Conservation (phyloP, 306 rosid genomes). For the Acacia acuminata region DNA sequence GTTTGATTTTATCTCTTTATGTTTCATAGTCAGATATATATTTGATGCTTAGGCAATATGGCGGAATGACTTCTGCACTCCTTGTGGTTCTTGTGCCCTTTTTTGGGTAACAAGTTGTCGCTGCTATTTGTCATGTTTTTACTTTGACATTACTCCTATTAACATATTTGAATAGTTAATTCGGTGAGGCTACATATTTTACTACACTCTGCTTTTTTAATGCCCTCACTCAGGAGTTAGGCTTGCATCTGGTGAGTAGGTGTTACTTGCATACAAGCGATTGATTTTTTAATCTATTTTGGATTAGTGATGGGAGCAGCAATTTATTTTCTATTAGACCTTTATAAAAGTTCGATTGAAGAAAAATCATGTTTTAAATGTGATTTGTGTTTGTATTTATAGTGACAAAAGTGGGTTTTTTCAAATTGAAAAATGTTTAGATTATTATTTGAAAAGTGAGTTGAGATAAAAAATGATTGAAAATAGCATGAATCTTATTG, state of each 20-base stretch:
- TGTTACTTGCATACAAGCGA: conserved; percentile 5
- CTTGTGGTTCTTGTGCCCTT: not conserved
- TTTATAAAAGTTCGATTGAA: too few species aligned
- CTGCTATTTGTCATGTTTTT: conserved; percentile 10
- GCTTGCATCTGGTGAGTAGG: not conserved
- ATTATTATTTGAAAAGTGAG: too few species aligned
- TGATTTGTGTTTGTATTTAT: too few species aligned
- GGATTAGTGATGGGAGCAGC: too few species aligned
- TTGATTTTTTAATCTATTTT: not conserved
- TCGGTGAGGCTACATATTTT: conserved; percentile 11
- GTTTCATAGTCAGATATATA: not conserved
- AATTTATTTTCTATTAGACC: too few species aligned
- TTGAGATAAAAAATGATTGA: too few species aligned
- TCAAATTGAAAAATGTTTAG: too few species aligned
- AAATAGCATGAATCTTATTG: too few species aligned
- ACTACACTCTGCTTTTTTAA: not conserved
- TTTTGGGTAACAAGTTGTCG: not conserved
- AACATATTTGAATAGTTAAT: not conserved
- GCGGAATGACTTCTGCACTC: not conserved
- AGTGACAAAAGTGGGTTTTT: too few species aligned
- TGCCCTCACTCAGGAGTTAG: not conserved
- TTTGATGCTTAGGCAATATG: conserved; percentile 29
- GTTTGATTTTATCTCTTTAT: conserved; percentile 13
- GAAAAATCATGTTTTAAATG: too few species aligned
- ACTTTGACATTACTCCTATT: conserved; percentile 1